Percentiles rank a stretch among this genome's conserved stretches.
phyloP scores from a whole-genome alignment of 148 eudicot genomes.

The Fagopyrum homotropicum region DNA sequence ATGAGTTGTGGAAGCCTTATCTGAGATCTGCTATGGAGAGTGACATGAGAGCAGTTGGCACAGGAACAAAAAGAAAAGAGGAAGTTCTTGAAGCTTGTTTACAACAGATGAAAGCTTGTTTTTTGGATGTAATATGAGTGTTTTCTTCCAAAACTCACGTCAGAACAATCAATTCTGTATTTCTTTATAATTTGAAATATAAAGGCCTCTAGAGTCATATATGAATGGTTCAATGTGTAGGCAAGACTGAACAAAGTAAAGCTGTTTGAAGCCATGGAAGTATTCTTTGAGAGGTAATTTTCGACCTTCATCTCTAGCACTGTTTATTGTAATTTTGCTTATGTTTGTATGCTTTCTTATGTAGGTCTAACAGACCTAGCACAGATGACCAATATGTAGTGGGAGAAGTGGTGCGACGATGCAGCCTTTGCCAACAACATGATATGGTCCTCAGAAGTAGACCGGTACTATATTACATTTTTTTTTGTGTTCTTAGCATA shows the following conservation, averaged over 20 bases:
- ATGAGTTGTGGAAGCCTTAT: slow-evolving; percentile 95
- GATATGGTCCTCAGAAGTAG: slow-evolving; percentile 82
- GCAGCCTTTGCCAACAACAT: slow-evolving; percentile 61
- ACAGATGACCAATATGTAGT: slow-evolving; percentile 45
- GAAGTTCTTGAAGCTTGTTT: slow-evolving; percentile 73
- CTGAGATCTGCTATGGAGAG: slow-evolving; percentile 90
- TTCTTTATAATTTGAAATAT: background rate
- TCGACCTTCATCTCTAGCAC: slow-evolving; percentile 12
- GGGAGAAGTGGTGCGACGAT: slow-evolving; percentile 61
- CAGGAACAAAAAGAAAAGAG: slow-evolving; percentile 59
- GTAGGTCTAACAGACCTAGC: slow-evolving; percentile 56
- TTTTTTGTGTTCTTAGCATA: background rate
- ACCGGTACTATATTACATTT: slow-evolving; percentile 34
- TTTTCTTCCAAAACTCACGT: background rate
- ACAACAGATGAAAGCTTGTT: slow-evolving; percentile 83
- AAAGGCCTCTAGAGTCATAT: background rate
- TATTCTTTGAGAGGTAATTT: slow-evolving; percentile 77
- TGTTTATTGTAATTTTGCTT: background rate
- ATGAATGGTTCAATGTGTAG: slow-evolving; percentile 28
- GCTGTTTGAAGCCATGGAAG: slow-evolving; percentile 81
- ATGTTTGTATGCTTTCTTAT: slow-evolving; percentile 7
- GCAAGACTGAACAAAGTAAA: slow-evolving; percentile 73
- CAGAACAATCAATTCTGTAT: background rate
- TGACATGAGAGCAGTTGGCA: slow-evolving; percentile 90
- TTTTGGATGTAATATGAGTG: slow-evolving; percentile 55